phyloP scores from a whole-genome alignment of 169 alveolate genomes.

The Eimeria sp. region DNA sequence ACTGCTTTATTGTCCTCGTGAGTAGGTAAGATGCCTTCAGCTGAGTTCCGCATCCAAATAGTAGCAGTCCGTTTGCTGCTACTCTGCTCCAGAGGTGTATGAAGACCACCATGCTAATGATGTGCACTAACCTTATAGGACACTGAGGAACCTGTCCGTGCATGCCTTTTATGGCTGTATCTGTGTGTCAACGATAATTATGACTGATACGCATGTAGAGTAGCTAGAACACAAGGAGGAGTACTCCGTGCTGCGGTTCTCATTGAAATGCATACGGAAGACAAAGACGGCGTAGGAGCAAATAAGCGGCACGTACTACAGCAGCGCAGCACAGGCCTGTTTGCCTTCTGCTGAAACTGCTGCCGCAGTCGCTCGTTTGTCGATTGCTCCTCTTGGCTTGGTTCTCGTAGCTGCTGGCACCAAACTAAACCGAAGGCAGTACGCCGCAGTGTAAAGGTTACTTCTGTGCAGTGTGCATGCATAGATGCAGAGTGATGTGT shows the following conservation, averaged over 20 bases:
- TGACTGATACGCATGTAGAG: too few species aligned
- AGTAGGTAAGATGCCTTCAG: too few species aligned
- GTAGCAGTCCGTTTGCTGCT: too few species aligned
- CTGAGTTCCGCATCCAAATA: too few species aligned
- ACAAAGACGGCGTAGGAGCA: background rate
- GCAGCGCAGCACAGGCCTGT: background rate
- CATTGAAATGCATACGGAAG: background rate
- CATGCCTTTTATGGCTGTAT: too few species aligned
- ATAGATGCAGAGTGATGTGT: background rate
- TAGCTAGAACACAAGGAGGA: background rate
- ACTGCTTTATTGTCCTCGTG: too few species aligned
- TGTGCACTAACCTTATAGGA: too few species aligned
- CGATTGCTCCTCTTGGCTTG: background rate
- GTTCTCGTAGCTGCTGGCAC: background rate
- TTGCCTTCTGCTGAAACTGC: background rate
- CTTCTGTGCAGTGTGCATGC: background rate
- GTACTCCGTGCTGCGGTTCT: background rate
- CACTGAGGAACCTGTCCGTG: too few species aligned
- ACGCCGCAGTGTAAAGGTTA: background rate
- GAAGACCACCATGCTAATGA: too few species aligned
- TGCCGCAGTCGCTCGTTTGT: background rate
- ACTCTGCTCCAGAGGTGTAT: too few species aligned
- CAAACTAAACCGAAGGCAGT: background rate
- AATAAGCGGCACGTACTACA: background rate
- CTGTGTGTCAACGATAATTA: too few species aligned